These are phyloP conservation scores for Ramaria sp. DNA, from an alignment of 768 basidiomycete species.

Conservation along the genomic window DNA sequence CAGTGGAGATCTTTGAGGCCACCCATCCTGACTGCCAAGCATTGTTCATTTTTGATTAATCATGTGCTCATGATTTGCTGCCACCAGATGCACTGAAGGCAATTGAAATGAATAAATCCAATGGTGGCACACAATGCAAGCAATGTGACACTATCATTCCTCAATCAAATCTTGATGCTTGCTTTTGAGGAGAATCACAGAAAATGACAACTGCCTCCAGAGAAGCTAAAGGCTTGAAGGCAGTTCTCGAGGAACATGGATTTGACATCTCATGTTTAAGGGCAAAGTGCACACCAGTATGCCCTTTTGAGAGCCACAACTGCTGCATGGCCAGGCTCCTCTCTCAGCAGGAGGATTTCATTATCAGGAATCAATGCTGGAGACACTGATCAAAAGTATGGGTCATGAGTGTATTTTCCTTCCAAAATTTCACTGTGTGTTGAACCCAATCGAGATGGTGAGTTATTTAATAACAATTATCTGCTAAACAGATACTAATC, in stretches of 20 bases:
- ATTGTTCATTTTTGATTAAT: too few species aligned
- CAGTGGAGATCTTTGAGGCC: too few species aligned
- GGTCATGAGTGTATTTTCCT: constrained; percentile 9
- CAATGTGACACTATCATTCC: constrained; percentile 31
- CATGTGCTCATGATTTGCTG: constrained; percentile 23
- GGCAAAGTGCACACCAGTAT: constrained; percentile 29
- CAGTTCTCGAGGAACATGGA: constrained; percentile 27
- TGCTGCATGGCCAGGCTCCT: constrained; percentile 30
- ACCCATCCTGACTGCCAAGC: constrained; percentile 6
- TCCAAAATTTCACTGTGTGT: constrained; percentile 12
- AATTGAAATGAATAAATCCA: constrained; percentile 31
- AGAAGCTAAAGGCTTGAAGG: constrained; percentile 24
- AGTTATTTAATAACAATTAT: background rate
- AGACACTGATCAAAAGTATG: constrained; percentile 12
- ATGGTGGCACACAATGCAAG: constrained; percentile 28
- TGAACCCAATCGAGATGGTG: constrained; percentile 9
- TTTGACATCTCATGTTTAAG: constrained; percentile 24
- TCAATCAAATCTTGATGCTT: constrained; percentile 20
- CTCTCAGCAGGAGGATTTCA: constrained; percentile 30
- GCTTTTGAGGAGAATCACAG: constrained; percentile 21
- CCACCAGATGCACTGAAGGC: constrained; percentile 29
- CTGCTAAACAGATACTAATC: background rate
- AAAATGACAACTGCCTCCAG: constrained; percentile 26
- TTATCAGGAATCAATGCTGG: constrained; percentile 25
- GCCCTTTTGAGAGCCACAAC: constrained; percentile 22